Base-by-base conservation (phyloP, 2,329 filamentous ascomycete genomes). In the Alternaria incomplexa region DNA sequence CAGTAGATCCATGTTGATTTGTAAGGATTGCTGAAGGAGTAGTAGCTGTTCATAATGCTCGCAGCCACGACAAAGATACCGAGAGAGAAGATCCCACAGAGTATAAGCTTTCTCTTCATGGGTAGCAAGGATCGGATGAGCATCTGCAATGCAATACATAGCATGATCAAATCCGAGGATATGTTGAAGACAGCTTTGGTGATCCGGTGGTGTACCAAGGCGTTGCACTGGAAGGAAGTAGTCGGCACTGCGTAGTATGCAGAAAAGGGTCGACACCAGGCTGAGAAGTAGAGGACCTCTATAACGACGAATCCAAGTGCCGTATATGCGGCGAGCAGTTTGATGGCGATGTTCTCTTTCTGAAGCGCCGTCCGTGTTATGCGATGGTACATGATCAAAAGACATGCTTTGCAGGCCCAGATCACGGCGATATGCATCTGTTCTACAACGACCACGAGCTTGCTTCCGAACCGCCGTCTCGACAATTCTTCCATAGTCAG, bases 81-180 rank as follows among this genome's bases (percentile, higher is more conserved):
- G 0, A 90, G 77, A 3, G 83, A 83, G 73, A 90, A 89, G 58
- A 90, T 83, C 47, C 78, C 81, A 60, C 85, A 83, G 0, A 90
- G 80, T 1, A 87, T 82, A 1, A 87, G 51, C 70, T 89, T 89
- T 51, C 86, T 79, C 45, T 79, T 78, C 60, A 79, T 71, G 0
- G 82, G 82, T 6, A 85, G 70, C 3, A 77, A 70, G 46, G 80
- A 79, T 15, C 79, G 75, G 32, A 84, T 69, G 56, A 85, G 81
- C 74, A 85, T 82, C 5, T 81, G 82, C 1, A 84, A 73, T 3
- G 79, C 81, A 43, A 85, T 81, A 20, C 70, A 74, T 13, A 85
- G 72, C 76, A 85, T 83, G 58, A 81, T 70, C n/a, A 81, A 32
- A 58, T 85, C 83, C 3, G 82, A 83, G 10, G 79, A 81, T 32